Percentiles rank a stretch among this genome's conserved stretches.
Conservation (phyloP, 768 basidiomycete genomes). For the Plicaturopsis crispa region DNA sequence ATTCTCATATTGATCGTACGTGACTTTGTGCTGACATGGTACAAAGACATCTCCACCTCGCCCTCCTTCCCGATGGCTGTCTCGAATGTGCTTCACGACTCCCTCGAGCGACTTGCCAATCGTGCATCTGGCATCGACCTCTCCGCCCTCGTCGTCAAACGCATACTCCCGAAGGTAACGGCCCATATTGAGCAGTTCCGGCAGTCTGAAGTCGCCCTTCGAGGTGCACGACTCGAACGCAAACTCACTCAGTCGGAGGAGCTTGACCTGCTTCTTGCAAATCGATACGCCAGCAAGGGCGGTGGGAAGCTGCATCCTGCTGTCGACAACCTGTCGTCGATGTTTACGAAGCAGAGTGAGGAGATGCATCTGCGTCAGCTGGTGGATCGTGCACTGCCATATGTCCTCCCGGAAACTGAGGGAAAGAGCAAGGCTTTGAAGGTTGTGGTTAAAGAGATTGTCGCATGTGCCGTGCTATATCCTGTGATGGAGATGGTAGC, state of each 20-base stretch:
- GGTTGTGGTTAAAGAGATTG: conserved; percentile 74
- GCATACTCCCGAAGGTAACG: conserved; percentile 84
- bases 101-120: conserved; percentile 48
- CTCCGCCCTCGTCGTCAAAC: conserved; percentile 70
- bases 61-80: conserved; percentile 85
- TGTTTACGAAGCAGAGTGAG: conserved; percentile 84
- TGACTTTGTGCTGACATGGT: conserved; percentile 91
- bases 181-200: conserved; percentile 86
- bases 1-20: conserved; percentile 75
- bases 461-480: conserved; percentile 73
- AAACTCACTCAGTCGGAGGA: conserved; percentile 86
- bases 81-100: conserved; percentile 63
- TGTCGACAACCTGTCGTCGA: conserved; percentile 81
- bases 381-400: conserved; percentile 64
- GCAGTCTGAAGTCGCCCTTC: conserved; percentile 79
- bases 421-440: conserved; percentile 59
- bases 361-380: conserved; percentile 75
- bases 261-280: conserved; percentile 79
- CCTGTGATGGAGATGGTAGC: conserved; percentile 89
- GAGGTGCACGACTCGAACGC: conserved; percentile 76
- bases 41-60: conserved; percentile 76
- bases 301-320: conserved; percentile 72
- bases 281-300: conserved; percentile 65
- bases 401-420: conserved; percentile 72
- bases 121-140: conserved; percentile 59